Evolutionary conservation across 2,329 filamentous ascomycete genomes (phyloP), one percentile per base, ranked within the genome.

Genomic region (Fusarium guadeloupense): DNA sequence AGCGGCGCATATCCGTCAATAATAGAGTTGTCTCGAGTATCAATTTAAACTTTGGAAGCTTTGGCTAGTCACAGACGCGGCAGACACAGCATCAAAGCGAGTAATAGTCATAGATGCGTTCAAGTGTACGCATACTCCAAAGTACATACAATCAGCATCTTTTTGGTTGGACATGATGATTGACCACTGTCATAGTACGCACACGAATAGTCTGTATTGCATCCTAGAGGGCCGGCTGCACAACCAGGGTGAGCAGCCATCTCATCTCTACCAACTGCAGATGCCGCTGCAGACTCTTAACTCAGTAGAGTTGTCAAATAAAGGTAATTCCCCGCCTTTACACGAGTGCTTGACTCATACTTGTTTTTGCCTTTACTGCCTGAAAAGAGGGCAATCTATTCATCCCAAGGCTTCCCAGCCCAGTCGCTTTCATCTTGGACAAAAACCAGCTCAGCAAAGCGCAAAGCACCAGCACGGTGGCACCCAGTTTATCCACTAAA

Each of bases 101-200:
- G 33, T 31, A 54, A 44, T 20, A 49, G 48, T 34, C 55, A 44
- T 61, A 38, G 28, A 39, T 38, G 42, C 31, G 37, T 59, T 43
- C 34, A 13, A 54, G 23, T 41, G 30, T 21, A 31, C 34, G 23
- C 39, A 57, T 58, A 23, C 43, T 26, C 35, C 35, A 30, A 10
- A 31, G 25, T 5, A 9, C 25, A 26, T 26, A 26, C 25, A 12
- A 26, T 26, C 7, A 26, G 13, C 8, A 26, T 26, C 25, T 12
- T 4, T 26, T 9, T 17, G 19, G 34, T n/a, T 14, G 28, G 19
- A 25, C 20, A 25, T 17, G 34, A 13, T 35, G 38, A 16, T 49
- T 49, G 42, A 61, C 44, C 35, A 35, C 50, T 21, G 23, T 33
- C 25, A 39, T 38, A 46, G 20, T 19, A 25, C 30, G 31, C 44